Base-by-base conservation (phyloP, 495 filamentous ascomycete species). In the Penicillium longicatenatum region DNA sequence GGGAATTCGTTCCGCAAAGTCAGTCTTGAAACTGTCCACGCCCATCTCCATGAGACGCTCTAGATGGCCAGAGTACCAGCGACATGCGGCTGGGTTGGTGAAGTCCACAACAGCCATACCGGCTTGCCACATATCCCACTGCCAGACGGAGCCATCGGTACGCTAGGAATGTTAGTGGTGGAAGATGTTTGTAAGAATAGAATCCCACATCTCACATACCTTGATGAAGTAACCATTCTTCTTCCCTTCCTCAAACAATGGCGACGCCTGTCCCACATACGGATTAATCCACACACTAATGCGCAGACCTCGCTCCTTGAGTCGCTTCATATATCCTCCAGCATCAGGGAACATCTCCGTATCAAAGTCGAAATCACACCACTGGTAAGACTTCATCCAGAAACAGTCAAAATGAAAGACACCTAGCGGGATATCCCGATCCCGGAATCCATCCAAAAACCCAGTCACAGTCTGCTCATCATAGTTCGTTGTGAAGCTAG, bases 21-120 rank as follows among this genome's bases (percentile, higher is more conserved):
- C 87, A 16, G 88, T 89, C 65, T 89, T 90, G 79, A 90, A 83
- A 48, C 78, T 79, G 70, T 89, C 84, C 47, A 91, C 79, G 10
- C 88, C 88, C 55, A 81, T 78, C 46, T 86, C 81, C 65, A 88
- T 85, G 2, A 90, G 80, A 2, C 69, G 72, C 30, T 84, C 73
- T 9, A 90, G 69, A 58, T 86, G 85, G 3, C 57, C 58, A 54
- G 69, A 70, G 61, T 80, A 90, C 87, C 87, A 90, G 17, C 72
- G 62, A 49, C 78, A 78, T 7, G 87, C 87, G 20, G 77, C 79
- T 2, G 86, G 88, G 66, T 90, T 90, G 5, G 87, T 90, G 70
- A 90, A 89, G 63, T 89, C 88, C 9, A 90, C 76, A 4, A 90
- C 72, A 3, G 86, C 86, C 87, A 91, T 91, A 33, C 87, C 87